Base-by-base conservation (phyloP, 2,329 filamentous ascomycete species). In the Rhinocladiella mackenziei region DNA sequence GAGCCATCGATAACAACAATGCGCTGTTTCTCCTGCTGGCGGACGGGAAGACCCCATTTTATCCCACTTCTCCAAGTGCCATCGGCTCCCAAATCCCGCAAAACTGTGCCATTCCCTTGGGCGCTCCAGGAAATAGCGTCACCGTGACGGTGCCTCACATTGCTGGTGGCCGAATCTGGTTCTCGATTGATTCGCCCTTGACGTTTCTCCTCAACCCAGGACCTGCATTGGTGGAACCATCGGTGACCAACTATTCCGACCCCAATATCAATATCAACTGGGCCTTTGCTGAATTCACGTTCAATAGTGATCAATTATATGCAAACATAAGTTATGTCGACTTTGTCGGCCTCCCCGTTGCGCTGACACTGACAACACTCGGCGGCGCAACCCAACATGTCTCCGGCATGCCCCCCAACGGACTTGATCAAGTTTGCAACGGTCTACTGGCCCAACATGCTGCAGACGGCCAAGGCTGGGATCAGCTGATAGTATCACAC, bases 241-340 rank as follows among this genome's bases (percentile, higher is more conserved):
- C 80, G 7, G 78, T 83, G 18, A 83, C 77, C 22, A 89, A 89
- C 62, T 62, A 71, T 0, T 62, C 72, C 0, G 83, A 86, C 57
- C 64, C 72, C 2, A 86, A 84, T 61, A 79, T 80, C 59, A 66
- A 74, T 25, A 65, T 75, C 33, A 65, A 71, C 46, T 86, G 82
- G 82, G 75, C 73, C 19, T 86, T 86, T 59, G 79, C 74, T 66
- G 83, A 86, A 63, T 81, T 84, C 56, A 83, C 81, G 11, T 83
- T 75, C 64, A 84, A 84, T 62, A 56, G 64, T 25, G 58, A 61
- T 22, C 72, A 84, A 62, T 65, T 85, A 4, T 86, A 78, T 58
- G 79, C 77, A 55, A 85, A 85, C 56, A 81, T 89, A 56, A 79
- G 74, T 50, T 83, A 84, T 60, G 86, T 89, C 40, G 85, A 89